Percentiles rank a stretch among this genome's conserved stretches.
Conservation (phyloP, 192 early-diverging fungal genomes). For the Allomyces javanicus region DNA sequence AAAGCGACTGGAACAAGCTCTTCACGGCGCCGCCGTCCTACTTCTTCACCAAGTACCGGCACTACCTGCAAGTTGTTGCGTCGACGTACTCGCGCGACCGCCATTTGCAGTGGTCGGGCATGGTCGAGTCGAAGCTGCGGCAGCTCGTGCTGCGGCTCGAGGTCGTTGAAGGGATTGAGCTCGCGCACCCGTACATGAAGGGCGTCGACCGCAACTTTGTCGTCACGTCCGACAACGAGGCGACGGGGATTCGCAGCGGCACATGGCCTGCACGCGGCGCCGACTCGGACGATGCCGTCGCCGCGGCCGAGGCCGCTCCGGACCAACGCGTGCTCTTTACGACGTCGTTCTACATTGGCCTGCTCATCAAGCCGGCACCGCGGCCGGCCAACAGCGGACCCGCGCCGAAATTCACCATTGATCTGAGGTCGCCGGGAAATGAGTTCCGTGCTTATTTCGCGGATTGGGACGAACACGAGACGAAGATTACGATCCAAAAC, state of each 20-base stretch:
- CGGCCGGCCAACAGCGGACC: conserved; percentile 11
- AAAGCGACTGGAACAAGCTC: conserved; percentile 7
- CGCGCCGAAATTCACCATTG: neutral
- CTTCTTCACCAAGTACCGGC: conserved; percentile 11
- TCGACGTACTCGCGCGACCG: conserved; percentile 3
- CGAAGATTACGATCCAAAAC: neutral
- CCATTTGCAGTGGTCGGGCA: conserved; percentile 28
- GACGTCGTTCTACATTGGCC: conserved; percentile 77
- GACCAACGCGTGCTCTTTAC: conserved; percentile 31
- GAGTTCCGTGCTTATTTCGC: neutral
- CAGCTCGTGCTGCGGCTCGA: conserved; percentile 75
- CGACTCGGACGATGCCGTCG: neutral
- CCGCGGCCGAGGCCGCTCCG: neutral
- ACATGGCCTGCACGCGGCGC: neutral
- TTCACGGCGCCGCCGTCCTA: conserved; percentile 4
- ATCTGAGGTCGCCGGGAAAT: neutral
- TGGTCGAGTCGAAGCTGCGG: conserved; percentile 79
- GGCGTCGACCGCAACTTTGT: conserved; percentile 48
- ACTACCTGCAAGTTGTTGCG: conserved; percentile 11
- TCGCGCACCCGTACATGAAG: conserved; percentile 83
- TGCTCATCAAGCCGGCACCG: conserved; percentile 40
- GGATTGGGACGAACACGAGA: neutral
- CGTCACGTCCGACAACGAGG: conserved; percentile 45
- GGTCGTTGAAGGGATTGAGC: conserved; percentile 36
- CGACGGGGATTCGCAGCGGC: neutral